These are phyloP conservation scores for Curvularia hawaiiensis DNA, from an alignment of 2,329 filamentous ascomycete genomes.

Conservation along the genomic window DNA sequence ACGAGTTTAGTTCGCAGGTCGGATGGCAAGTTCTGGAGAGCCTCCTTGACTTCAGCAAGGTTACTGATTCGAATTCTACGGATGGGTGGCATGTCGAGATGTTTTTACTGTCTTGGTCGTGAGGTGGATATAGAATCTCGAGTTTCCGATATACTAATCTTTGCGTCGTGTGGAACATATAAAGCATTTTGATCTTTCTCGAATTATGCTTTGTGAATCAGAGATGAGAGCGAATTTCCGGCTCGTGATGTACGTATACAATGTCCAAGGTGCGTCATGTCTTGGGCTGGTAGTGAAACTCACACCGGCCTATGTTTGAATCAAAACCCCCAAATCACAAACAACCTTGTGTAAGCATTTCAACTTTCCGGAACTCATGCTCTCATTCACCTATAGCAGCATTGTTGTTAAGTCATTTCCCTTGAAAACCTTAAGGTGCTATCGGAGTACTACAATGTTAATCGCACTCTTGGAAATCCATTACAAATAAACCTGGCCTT, in stretches of 20 bases:
- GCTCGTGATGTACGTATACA: not conserved
- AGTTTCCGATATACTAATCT: not conserved
- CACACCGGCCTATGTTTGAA: not conserved
- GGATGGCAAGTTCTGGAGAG: not conserved
- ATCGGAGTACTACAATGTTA: too few species aligned
- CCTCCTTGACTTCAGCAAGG: not conserved
- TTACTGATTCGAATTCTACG: not conserved
- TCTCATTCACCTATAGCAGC: too few species aligned
- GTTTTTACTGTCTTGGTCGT: not conserved
- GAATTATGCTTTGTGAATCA: not conserved
- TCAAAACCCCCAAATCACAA: not conserved
- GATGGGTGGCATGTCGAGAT: not conserved
- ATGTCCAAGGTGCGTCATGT: not conserved
- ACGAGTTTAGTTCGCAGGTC: not conserved
- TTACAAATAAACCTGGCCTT: too few species aligned
- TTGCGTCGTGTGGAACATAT: not conserved
- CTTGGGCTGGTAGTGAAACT: not conserved
- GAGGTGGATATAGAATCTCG: not conserved
- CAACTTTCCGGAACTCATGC: not conserved
- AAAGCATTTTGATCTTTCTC: not conserved
- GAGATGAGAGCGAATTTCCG: too few species aligned
- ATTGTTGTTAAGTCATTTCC: too few species aligned
- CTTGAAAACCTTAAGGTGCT: too few species aligned
- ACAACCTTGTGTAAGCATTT: not conserved
- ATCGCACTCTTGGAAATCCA: too few species aligned